Evolutionary conservation across 305 asterid species (phyloP).

Genomic region (Fraxinus nigra): DNA sequence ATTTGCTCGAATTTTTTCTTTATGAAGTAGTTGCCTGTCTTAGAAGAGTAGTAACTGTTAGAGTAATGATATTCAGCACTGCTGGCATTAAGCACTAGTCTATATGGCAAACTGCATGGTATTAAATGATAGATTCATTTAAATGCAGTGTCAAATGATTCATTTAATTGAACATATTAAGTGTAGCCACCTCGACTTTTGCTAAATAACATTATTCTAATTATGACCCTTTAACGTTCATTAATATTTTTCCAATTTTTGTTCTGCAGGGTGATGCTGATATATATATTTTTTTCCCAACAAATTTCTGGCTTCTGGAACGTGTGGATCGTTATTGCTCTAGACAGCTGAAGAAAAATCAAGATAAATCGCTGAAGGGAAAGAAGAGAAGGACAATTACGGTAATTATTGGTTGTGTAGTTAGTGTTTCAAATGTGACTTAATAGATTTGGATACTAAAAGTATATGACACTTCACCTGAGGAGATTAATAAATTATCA

Average conservation of each 20-base stretch:
- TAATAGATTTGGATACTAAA: not conserved
- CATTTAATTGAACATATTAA: too few relatives aligned
- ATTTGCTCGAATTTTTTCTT: not conserved
- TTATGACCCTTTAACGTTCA: constrained; percentile 4
- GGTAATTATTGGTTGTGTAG: constrained; percentile 43
- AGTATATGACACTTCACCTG: not conserved
- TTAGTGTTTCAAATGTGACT: not conserved
- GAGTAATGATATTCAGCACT: too few relatives aligned
- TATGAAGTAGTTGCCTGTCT: not conserved
- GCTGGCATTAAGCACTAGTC: too few relatives aligned
- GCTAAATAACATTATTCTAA: too few relatives aligned
- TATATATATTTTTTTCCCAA: constrained; percentile 71
- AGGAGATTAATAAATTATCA: not conserved
- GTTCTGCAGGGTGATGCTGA: constrained; percentile 86
- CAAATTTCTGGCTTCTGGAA: constrained; percentile 88
- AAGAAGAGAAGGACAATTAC: constrained; percentile 77
- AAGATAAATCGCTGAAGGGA: constrained; percentile 52
- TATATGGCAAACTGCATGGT: too few relatives aligned
- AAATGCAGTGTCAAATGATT: too few relatives aligned
- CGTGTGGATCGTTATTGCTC: constrained; percentile 82
- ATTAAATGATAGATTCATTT: too few relatives aligned
- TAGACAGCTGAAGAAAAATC: constrained; percentile 57
- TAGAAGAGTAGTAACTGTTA: not conserved
- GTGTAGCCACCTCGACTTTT: too few relatives aligned
- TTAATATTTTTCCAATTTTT: not conserved